Conservation (phyloP, 2,329 filamentous ascomycete genomes). For the Pseudocercospora pini-densiflorae region DNA sequence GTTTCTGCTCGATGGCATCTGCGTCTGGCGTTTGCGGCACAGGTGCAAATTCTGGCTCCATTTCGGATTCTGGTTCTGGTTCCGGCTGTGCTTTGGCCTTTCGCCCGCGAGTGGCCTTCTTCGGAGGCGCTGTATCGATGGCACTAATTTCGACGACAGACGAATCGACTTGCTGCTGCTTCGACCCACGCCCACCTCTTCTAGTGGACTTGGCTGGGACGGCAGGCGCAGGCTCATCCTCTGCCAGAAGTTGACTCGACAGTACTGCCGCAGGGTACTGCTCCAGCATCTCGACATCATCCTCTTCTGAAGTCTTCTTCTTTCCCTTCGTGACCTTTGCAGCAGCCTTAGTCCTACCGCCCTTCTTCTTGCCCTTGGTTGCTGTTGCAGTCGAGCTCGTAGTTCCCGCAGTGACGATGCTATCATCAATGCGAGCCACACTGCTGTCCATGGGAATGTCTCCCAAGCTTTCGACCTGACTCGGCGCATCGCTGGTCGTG, state of each 20-base stretch:
- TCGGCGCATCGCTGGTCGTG: slow-evolving; percentile 32
- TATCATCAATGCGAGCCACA: slow-evolving; percentile 57
- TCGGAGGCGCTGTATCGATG: slow-evolving; percentile 31
- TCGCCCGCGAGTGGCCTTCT: slow-evolving; percentile 35
- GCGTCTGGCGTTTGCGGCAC: slow-evolving; percentile 24
- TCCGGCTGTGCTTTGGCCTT: slow-evolving; percentile 39
- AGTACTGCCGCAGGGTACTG: slow-evolving; percentile 28
- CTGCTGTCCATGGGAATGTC: slow-evolving; percentile 29
- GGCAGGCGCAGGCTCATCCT: slow-evolving; percentile 19
- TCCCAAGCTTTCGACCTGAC: slow-evolving; percentile 26
- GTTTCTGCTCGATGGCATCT: slow-evolving; percentile 18
- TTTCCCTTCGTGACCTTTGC: slow-evolving; percentile 49
- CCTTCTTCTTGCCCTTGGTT: slow-evolving; percentile 40
- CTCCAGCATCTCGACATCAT: slow-evolving; percentile 12
- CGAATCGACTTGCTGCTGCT: slow-evolving; percentile 33
- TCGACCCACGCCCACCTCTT: slow-evolving; percentile 30
- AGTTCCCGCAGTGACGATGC: slow-evolving; percentile 54
- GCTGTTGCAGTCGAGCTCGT: slow-evolving; percentile 45
- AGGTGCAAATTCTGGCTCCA: slow-evolving; percentile 26
- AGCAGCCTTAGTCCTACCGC: slow-evolving; percentile 48
- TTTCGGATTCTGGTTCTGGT: slow-evolving; percentile 26
- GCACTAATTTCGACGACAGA: slow-evolving; percentile 35
- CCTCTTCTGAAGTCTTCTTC: slow-evolving; percentile 27
- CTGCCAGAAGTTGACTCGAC: slow-evolving; percentile 19
- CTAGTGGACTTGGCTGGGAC: slow-evolving; percentile 31